phyloP scores from a whole-genome alignment of 352 stramenopile genomes.

The Thalassiosira hispida region DNA sequence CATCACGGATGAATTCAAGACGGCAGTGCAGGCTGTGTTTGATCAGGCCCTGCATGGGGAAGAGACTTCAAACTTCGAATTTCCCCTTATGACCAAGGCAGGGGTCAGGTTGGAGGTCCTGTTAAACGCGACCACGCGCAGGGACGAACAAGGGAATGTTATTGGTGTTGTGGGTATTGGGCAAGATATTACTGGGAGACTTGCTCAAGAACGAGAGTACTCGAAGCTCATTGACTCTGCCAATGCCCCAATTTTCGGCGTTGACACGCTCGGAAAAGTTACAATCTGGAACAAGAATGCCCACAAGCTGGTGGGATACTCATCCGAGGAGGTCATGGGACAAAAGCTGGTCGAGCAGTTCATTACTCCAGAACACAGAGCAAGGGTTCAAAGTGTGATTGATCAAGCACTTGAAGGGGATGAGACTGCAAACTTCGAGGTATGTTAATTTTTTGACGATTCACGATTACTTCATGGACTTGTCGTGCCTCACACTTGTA shows the following conservation, averaged over 20 bases:
- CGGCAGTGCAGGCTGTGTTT: constrained; percentile 82
- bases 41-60: constrained; percentile 63
- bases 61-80: constrained; percentile 63
- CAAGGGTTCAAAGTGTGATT: constrained; percentile 82
- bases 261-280: constrained; percentile 81
- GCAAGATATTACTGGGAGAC: constrained; percentile 87
- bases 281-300: constrained; percentile 91
- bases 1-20: constrained; percentile 88
- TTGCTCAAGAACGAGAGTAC: constrained; percentile 47
- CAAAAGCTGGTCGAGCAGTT: constrained; percentile 86
- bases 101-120: constrained; percentile 34
- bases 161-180: constrained; percentile 81
- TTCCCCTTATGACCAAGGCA: constrained; percentile 84
- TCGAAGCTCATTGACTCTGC: constrained; percentile 69
- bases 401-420: constrained; percentile 65
- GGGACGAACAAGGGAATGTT: constrained; percentile 46
- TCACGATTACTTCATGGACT: no score
- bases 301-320: constrained; percentile 89
- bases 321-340: constrained; percentile 89
- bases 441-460: no score
- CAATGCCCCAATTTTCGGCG: constrained; percentile 77
- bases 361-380: constrained; percentile 87
- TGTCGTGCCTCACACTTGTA: no score
- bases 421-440: constrained; percentile 80
- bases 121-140: constrained; percentile 59